Conservation (phyloP, 1,284 basidiomycete genomes). For the Calocybe gambosa region DNA sequence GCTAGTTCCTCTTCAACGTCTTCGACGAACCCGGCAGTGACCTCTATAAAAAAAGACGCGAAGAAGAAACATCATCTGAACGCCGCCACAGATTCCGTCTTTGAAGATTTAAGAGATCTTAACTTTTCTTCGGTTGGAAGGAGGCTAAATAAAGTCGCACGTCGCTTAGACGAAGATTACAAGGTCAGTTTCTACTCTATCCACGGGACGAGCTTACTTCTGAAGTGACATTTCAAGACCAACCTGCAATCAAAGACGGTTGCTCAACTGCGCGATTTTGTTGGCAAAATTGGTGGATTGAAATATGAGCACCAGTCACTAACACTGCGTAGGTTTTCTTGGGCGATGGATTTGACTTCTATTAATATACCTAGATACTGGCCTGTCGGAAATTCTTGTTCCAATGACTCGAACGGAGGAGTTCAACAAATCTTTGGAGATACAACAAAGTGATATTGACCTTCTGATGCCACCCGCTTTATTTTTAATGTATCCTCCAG, state of each 20-base stretch:
- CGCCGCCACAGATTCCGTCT: conserved; percentile 74
- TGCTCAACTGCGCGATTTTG: conserved; percentile 90
- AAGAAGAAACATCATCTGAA: conserved; percentile 87
- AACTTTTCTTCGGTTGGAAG: conserved; percentile 94
- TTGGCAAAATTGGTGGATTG: conserved; percentile 87
- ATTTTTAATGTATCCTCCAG: conserved; percentile 34
- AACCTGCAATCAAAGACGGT: conserved; percentile 83
- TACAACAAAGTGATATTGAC: conserved; percentile 81
- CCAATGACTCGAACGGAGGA: conserved; percentile 80
- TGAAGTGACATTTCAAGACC: conserved; percentile 14
- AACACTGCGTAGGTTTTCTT: conserved; percentile 62
- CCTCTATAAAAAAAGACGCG: conserved; percentile 62
- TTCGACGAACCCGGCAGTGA: conserved; percentile 31
- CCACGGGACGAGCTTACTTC: not conserved
- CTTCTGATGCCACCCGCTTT: conserved; percentile 20
- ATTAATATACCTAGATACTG: conserved; percentile 64
- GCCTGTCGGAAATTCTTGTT: conserved; percentile 87
- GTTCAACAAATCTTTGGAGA: conserved; percentile 90
- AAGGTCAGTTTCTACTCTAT: conserved; percentile 45
- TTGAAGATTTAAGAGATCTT: conserved; percentile 79
- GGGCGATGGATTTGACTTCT: not conserved
- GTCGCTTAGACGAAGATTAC: conserved; percentile 86
- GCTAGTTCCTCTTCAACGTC: conserved; percentile 38
- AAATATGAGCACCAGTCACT: conserved; percentile 89
- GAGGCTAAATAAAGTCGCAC: conserved; percentile 77